Evolutionary conservation across 1,284 basidiomycete genomes (phyloP).

Genomic region (Melanopsichium pennsylvanicum): DNA sequence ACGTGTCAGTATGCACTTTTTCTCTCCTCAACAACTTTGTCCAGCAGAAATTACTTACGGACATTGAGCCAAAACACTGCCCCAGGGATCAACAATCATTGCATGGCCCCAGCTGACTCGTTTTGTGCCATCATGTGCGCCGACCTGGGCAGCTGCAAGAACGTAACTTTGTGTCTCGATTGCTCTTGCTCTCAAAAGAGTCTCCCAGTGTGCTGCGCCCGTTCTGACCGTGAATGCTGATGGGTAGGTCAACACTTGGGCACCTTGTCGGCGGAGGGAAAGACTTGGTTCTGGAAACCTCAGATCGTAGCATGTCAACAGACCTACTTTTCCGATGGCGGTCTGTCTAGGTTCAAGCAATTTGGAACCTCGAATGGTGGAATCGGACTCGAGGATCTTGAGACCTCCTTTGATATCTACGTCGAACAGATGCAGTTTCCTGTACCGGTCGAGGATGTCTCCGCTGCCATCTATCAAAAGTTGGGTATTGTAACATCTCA

Average conservation of each 20-base stretch:
- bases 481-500: constrained; percentile 69
- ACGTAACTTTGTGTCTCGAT: constrained; percentile 68
- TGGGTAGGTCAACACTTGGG: constrained; percentile 69
- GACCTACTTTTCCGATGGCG: constrained; percentile 65
- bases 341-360: constrained; percentile 64
- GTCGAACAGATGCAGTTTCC: constrained; percentile 70
- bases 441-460: constrained; percentile 65
- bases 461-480: constrained; percentile 68
- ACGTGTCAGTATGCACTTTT: no score
- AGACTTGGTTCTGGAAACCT: constrained; percentile 69
- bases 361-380: constrained; percentile 66
- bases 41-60: no score
- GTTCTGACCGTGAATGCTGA: constrained; percentile 69
- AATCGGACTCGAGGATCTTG: constrained; percentile 62
- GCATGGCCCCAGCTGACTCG: constrained; percentile 64
- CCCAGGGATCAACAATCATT: constrained; percentile 65
- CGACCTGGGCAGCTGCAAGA: constrained; percentile 66
- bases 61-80: constrained; percentile 60
- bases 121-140: constrained; percentile 57
- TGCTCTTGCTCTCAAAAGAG: constrained; percentile 64
- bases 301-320: constrained; percentile 71
- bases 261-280: constrained; percentile 67
- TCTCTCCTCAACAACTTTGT: no score
- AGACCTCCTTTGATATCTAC: constrained; percentile 67
- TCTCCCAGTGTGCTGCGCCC: constrained; percentile 66